Percentiles rank a stretch among this genome's conserved stretches.
Evolutionary conservation across 2,329 filamentous ascomycete genomes (phyloP).

Genomic region (Arthroderma sp.): DNA sequence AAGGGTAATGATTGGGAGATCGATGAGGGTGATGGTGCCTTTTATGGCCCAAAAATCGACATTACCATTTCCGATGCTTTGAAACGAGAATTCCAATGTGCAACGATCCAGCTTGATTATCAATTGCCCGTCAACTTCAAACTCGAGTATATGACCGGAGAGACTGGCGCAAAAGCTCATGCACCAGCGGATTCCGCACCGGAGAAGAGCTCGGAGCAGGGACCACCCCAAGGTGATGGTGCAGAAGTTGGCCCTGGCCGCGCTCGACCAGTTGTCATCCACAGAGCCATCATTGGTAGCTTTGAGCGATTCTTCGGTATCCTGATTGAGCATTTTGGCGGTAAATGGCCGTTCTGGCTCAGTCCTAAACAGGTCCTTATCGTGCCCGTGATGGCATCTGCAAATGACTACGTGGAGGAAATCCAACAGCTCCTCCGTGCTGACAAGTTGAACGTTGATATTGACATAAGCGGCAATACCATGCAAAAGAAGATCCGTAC

Average conservation of each 20-base stretch:
- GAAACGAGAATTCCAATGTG: conserved; percentile 72
- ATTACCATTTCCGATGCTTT: conserved; percentile 86
- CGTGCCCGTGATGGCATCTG: conserved; percentile 37
- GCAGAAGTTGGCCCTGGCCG: conserved; percentile 28
- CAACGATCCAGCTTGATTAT: conserved; percentile 91
- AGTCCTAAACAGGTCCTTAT: conserved; percentile 38
- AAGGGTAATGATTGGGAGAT: conserved; percentile 66
- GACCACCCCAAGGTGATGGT: conserved; percentile 17
- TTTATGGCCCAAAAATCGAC: conserved; percentile 98
- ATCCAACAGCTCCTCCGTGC: conserved; percentile 31
- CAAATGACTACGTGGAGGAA: conserved; percentile 37
- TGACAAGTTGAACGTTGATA: conserved; percentile 35
- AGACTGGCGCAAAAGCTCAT: conserved; percentile 36
- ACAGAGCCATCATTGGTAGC: conserved; percentile 38
- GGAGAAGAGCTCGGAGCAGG: conserved; percentile 35
- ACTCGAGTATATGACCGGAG: conserved; percentile 69
- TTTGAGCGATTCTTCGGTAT: conserved; percentile 41
- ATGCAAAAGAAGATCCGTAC: conserved; percentile 40
- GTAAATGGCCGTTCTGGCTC: conserved; percentile 42
- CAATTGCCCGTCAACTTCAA: conserved; percentile 76
- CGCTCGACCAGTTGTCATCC: conserved; percentile 39
- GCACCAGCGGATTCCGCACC: conserved; percentile 26
- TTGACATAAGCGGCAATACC: conserved; percentile 37
- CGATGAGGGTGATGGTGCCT: conserved; percentile 90
- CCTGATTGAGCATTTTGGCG: conserved; percentile 37